These are phyloP conservation scores for Cladobotryum protrusum DNA, from an alignment of 2,329 filamentous ascomycete genomes.

Conservation along the genomic window DNA sequence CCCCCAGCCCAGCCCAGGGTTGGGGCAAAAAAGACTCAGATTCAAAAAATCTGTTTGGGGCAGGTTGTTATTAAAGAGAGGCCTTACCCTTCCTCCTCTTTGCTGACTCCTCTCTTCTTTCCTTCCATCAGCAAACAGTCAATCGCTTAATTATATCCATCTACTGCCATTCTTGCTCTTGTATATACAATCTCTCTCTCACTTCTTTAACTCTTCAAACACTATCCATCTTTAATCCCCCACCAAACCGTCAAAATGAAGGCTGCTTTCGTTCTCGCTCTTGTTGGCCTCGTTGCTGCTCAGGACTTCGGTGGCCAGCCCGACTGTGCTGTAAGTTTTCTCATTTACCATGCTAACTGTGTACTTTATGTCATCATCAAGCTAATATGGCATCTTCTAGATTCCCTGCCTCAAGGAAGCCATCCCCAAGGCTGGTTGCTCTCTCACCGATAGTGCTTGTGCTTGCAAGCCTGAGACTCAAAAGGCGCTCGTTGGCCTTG, in stretches of 20 bases:
- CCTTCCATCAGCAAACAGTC: background rate
- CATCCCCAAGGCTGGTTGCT: constrained; percentile 32
- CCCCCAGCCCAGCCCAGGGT: too few species aligned
- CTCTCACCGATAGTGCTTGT: constrained; percentile 31
- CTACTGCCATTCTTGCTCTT: background rate
- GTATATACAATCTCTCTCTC: background rate
- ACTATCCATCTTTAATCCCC: background rate
- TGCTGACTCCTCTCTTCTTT: background rate
- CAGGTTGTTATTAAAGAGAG: background rate
- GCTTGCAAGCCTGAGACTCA: constrained; percentile 32
- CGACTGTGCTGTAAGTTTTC: constrained; percentile 35
- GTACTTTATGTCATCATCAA: background rate
- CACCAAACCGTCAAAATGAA: constrained; percentile 32
- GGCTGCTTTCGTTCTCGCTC: constrained; percentile 27
- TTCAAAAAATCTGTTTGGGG: too few species aligned
- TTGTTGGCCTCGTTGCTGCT: constrained; percentile 31
- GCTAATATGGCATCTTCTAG: constrained; percentile 13
- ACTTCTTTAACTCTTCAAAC: background rate
- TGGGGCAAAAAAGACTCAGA: too few species aligned
- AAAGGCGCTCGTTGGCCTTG: constrained; percentile 22
- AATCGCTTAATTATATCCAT: background rate
- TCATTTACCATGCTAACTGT: background rate
- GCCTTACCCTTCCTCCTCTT: background rate
- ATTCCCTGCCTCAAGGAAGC: constrained; percentile 29
- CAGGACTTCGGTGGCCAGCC: constrained; percentile 32